These are phyloP conservation scores for Xylariaceae sp. DNA, from an alignment of 2,329 filamentous ascomycete genomes.

Conservation along the genomic window DNA sequence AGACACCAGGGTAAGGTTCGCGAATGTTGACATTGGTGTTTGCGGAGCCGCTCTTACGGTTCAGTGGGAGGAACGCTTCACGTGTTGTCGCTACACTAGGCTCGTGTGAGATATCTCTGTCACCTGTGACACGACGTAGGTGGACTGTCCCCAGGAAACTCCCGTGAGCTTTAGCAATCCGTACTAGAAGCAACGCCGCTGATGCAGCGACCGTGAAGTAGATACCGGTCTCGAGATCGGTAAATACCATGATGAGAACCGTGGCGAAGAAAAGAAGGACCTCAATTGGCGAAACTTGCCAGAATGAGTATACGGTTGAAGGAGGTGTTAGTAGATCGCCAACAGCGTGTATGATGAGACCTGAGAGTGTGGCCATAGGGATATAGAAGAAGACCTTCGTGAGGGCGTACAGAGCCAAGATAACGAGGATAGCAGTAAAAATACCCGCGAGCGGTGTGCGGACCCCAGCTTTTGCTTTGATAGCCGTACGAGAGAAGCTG, in stretches of 20 bases:
- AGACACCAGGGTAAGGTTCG: constrained; percentile 50
- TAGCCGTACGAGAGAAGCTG: constrained; percentile 86
- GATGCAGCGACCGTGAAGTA: constrained; percentile 75
- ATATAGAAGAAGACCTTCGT: constrained; percentile 87
- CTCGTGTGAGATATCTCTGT: constrained; percentile 3
- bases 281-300: constrained; percentile 78
- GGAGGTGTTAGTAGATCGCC: constrained; percentile 81
- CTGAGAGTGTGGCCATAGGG: constrained; percentile 69
- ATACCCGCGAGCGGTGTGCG: constrained; percentile 82
- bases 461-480: constrained; percentile 91
- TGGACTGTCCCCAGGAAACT: constrained; percentile 75
- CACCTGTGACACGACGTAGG: constrained; percentile 51
- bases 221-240: constrained; percentile 78
- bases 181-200: constrained; percentile 68
- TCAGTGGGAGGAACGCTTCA: constrained; percentile 44
- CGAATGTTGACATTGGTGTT: constrained; percentile 45
- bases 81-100: constrained; percentile 21
- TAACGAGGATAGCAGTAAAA: constrained; percentile 76
- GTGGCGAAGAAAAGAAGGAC: constrained; percentile 81
- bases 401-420: constrained; percentile 80
- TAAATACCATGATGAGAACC: constrained; percentile 78
- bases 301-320: constrained; percentile 82
- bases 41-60: constrained; percentile 44
- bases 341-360: constrained; percentile 87
- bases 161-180: constrained; percentile 72